phyloP scores from a whole-genome alignment of 2,329 filamentous ascomycete genomes.

The Penicillium sp. region DNA sequence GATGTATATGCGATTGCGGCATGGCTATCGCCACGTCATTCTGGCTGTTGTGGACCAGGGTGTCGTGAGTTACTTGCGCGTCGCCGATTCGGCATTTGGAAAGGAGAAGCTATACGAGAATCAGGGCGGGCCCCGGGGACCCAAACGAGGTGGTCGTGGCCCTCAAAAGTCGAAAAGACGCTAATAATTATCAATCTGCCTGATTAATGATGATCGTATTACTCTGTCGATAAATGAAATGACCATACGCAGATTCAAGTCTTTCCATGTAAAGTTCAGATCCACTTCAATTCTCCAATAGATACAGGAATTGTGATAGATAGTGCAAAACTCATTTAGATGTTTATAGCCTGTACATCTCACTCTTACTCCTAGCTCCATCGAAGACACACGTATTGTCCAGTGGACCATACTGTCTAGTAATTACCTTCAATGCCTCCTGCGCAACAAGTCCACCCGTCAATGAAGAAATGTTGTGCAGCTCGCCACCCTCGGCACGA shows the following conservation, averaged over 20 bases:
- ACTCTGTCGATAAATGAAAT: neutral
- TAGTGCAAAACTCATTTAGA: neutral
- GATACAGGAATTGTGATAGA: neutral
- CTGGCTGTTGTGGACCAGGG: conserved; percentile 89
- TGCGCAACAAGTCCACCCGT: conserved; percentile 94
- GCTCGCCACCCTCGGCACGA: conserved; percentile 77
- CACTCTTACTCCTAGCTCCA: conserved; percentile 58
- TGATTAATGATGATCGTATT: neutral
- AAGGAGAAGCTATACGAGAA: conserved; percentile 69
- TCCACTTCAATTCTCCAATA: neutral
- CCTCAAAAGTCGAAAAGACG: conserved; percentile 33
- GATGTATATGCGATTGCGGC: conserved; percentile 76
- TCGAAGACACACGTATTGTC: conserved; percentile 67
- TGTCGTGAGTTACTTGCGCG: conserved; percentile 80
- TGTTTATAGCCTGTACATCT: conserved; percentile 51
- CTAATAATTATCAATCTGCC: conserved; percentile 8
- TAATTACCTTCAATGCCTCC: conserved; percentile 82
- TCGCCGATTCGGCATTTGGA: conserved; percentile 78
- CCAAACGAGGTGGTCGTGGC: conserved; percentile 29
- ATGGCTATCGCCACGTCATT: conserved; percentile 80
- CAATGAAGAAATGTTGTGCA: conserved; percentile 89
- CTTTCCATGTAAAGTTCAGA: neutral
- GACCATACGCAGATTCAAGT: neutral
- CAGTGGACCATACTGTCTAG: conserved; percentile 66
- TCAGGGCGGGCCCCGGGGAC: conserved; percentile 27